phyloP scores from a whole-genome alignment of 2,329 filamentous ascomycete species.

The Trichoderma polysporum region DNA sequence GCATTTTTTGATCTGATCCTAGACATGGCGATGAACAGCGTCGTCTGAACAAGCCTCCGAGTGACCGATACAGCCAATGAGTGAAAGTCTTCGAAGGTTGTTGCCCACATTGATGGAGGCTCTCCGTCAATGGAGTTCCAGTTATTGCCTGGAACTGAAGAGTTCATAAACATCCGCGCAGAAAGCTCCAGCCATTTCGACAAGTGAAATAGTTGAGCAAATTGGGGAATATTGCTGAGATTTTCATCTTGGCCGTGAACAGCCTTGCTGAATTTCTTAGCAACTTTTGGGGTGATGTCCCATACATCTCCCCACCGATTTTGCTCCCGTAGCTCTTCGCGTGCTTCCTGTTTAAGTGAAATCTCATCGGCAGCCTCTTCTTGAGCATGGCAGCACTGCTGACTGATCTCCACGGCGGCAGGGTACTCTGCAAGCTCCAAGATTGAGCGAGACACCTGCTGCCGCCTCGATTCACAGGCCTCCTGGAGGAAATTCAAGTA shows the following conservation, averaged over 20 bases:
- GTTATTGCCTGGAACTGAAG: conserved; percentile 58
- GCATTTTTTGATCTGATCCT: conserved; percentile 56
- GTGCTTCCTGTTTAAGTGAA: conserved; percentile 60
- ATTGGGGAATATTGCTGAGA: conserved; percentile 40
- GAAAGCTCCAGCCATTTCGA: conserved; percentile 64
- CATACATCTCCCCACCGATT: conserved; percentile 63
- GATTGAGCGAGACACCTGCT: conserved; percentile 32
- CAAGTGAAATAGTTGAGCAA: conserved; percentile 58
- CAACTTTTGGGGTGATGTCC: conserved; percentile 55
- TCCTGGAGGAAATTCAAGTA: conserved; percentile 65
- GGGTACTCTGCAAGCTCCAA: conserved; percentile 59
- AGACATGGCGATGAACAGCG: conserved; percentile 69
- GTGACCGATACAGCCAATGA: conserved; percentile 67
- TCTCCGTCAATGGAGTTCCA: conserved; percentile 64
- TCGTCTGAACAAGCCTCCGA: conserved; percentile 66
- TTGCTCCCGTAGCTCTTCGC: conserved; percentile 61
- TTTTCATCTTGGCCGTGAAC: conserved; percentile 22
- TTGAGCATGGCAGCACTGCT: conserved; percentile 62
- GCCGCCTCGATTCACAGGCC: conserved; percentile 43
- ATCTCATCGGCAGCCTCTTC: conserved; percentile 69
- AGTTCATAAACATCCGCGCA: conserved; percentile 73
- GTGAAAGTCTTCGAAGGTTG: conserved; percentile 75
- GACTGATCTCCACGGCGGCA: conserved; percentile 70
- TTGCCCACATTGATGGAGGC: conserved; percentile 69
- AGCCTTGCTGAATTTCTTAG: conserved; percentile 31